Base-by-base conservation (phyloP, 2,329 filamentous ascomycete genomes). In the Xylaria sp. region DNA sequence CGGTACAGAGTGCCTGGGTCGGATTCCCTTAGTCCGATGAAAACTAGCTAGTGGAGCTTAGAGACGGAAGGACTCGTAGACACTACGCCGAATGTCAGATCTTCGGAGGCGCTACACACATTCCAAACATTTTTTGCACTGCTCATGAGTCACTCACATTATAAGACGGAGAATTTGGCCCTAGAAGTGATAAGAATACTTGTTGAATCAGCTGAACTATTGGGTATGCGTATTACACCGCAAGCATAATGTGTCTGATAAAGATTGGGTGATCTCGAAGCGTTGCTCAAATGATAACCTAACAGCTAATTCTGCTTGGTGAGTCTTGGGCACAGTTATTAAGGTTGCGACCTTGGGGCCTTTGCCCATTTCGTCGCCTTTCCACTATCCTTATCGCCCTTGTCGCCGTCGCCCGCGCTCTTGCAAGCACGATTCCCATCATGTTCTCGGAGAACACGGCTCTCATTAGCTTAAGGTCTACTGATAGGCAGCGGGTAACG, bases 1-100 rank as follows among this genome's bases (percentile, higher is more conserved):
- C 58, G 13, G 58, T 51, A 51, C 58, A 40, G n/a, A 60, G 58
- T 51, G 58, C 58, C 44, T 60, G 58, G 58, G 29, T 60, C 10
- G 58, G 58, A 40, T 60, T 60, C 44, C 12, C 58, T 27, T 60
- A 40, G 40, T 40, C 40, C 13, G 47, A 51, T 9, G 21, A 37
- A 12, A 2, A 37, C 4, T 1, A 16, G 21, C 21, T 4, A 27
- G 29, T 37, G 29, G 8, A 60, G 42, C 2, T 47, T 59, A 16
- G 25, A n/a, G 37, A 47, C 42, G 23, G 40, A 27, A 40, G n/a
- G n/a, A n/a, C n/a, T n/a, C n/a, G n/a, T 35, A 40, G 32, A 32
- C 37, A 42, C 37, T 42, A 42, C 12, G 37, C 12, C 37, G 37
- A 42, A 42, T 16, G 16, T 27, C 13, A 40, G 23, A n/a, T n/a